These are phyloP conservation scores for Blastomyces gilchristii DNA, from an alignment of 2,329 filamentous ascomycete genomes.

Conservation along the genomic window DNA sequence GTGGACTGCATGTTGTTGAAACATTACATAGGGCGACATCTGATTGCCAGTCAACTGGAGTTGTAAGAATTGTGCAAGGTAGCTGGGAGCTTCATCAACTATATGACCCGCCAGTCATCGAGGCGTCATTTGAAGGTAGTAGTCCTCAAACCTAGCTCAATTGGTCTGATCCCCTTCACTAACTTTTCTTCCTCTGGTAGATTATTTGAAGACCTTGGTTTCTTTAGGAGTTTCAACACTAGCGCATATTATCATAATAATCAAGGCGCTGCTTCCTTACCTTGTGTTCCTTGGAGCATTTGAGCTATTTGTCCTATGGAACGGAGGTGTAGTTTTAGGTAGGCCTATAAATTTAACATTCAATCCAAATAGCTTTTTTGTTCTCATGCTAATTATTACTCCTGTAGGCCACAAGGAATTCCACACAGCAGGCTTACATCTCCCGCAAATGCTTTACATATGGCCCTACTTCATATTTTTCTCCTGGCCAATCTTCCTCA, in stretches of 20 bases:
- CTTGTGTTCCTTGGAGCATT: conserved; percentile 58
- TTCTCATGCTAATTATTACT: conserved; percentile 19
- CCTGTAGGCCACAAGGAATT: conserved; percentile 77
- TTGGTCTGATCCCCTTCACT: neutral
- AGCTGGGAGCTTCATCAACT: conserved; percentile 35
- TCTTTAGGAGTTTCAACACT: conserved; percentile 54
- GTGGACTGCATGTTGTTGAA: conserved; percentile 35
- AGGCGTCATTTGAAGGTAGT: conserved; percentile 42
- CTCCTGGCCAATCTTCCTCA: conserved; percentile 65
- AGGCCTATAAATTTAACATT: conserved; percentile 19
- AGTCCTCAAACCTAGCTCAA: conserved; percentile 3
- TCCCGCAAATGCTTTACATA: conserved; percentile 89
- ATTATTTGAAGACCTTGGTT: conserved; percentile 43
- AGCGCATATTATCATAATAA: conserved; percentile 31
- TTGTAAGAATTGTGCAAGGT: conserved; percentile 19
- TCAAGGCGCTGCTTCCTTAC: conserved; percentile 40
- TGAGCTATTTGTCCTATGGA: conserved; percentile 67
- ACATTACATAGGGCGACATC: conserved; percentile 24
- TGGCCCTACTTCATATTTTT: conserved; percentile 88
- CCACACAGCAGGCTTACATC: conserved; percentile 78
- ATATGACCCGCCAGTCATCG: conserved; percentile 41
- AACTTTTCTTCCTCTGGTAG: conserved; percentile 20
- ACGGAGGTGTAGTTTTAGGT: conserved; percentile 86
- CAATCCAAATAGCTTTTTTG: neutral
- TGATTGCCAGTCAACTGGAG: conserved; percentile 21